Base-by-base conservation (phyloP, 371 early-diverging fungal genomes). In the Funneliformis caledonium region DNA sequence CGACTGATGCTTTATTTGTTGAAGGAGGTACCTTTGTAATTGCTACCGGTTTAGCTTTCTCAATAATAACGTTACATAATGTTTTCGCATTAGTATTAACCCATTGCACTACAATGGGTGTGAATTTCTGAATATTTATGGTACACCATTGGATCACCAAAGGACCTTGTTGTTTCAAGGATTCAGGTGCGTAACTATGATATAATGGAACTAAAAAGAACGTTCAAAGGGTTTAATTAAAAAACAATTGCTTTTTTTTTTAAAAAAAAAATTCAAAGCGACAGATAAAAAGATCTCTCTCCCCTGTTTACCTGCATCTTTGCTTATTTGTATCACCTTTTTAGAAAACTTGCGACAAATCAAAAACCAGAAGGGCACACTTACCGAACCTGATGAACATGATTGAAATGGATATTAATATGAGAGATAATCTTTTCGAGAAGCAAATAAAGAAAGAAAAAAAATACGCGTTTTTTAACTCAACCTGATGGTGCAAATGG, bases 401-500 rank as follows among this genome's bases (percentile, higher is more conserved):
- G 37, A 69, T 19, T n/a, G 22, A 43, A 31, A 73, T 26, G n/a
- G 48, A 45, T 65, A 67, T 52, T 52, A 45, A 80, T 37, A 45
- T 31, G 22, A 33, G 75, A 31, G 37, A 16, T 19, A 64, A 42
- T 16, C 19, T 31, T 8, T 37, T 16, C 19, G 7, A 16, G 31
- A 60, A 76, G 37, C 2, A 61, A 19, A 26, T 42, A 60, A 83
- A 79, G n/a, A 19, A 37, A 1, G 2, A 31, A 37, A 64, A 7
- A 22, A 52, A 78, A 48, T 64, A 73, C 42, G 59, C 43, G 14
- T 37, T 42, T 59, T 43, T 19, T 12, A 31, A 33, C 59, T 65
- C 81, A 64, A 92, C 94, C 96, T 76, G 83, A 82, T 61, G 96
- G 96, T 22, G 96, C 94, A 80, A 94, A 91, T 1, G 97, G 97